Conservation (phyloP, 2,329 filamentous ascomycete genomes). For the Aureobasidium pullulans region DNA sequence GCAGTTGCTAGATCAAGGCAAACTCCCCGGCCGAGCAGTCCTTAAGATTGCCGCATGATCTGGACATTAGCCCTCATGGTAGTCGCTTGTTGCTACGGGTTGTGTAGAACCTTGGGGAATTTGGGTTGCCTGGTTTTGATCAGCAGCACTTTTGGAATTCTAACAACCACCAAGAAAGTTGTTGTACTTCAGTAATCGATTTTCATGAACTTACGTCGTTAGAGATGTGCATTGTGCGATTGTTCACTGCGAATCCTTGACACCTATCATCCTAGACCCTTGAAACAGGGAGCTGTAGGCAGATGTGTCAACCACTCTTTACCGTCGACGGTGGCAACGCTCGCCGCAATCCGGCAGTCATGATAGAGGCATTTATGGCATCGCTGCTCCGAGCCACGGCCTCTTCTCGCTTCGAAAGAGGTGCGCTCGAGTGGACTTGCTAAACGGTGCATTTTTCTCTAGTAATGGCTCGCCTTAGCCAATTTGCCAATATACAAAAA, state of each 20-base stretch:
- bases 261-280: not conserved
- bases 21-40: constrained; percentile 35
- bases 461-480: not conserved
- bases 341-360: not conserved
- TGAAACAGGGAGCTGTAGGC: not conserved
- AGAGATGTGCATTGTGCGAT: not conserved
- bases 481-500: not conserved
- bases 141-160: not conserved
- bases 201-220: no score
- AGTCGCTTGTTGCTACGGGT: not conserved
- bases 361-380: not conserved
- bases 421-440: not conserved
- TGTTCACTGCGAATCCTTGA: not conserved
- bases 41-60: constrained; percentile 27
- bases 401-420: not conserved
- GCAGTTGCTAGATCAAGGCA: constrained; percentile 32
- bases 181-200: no score
- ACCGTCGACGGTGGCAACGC: not conserved
- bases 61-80: not conserved
- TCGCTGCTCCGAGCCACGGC: not conserved
- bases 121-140: not conserved
- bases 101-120: not conserved
- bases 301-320: not conserved
- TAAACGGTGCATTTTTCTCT: not conserved
- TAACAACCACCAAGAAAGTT: no score